Evolutionary conservation across 2,329 filamentous ascomycete species (phyloP).

Genomic region (Nakataea oryzae): DNA sequence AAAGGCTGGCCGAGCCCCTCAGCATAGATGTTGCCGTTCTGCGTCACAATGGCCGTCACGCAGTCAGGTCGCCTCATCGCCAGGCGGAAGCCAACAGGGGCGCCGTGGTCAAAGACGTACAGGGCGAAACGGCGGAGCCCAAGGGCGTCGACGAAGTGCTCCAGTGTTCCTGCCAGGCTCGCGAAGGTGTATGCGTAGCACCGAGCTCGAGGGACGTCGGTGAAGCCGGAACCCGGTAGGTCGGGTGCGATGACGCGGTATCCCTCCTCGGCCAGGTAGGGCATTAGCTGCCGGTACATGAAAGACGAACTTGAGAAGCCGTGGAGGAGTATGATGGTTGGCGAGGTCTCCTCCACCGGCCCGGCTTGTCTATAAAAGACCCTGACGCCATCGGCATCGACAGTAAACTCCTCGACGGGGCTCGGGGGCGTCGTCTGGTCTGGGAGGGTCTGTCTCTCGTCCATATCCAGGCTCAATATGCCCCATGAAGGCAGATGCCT

Average conservation of each 20-base stretch:
- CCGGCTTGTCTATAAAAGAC: conserved; percentile 30
- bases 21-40: conserved; percentile 52
- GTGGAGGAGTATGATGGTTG: conserved; percentile 30
- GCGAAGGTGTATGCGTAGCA: conserved; percentile 44
- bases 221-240: conserved; percentile 50
- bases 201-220: conserved; percentile 26
- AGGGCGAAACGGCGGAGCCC: conserved; percentile 35
- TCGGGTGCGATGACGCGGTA: conserved; percentile 43
- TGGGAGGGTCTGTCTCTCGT: background rate
- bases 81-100: conserved; percentile 41
- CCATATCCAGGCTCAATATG: background rate
- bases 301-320: conserved; percentile 33
- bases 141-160: conserved; percentile 36
- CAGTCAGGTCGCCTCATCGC: conserved; percentile 35
- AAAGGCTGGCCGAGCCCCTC: conserved; percentile 40
- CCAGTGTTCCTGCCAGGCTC: conserved; percentile 34
- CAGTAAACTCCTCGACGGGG: background rate
- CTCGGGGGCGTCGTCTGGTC: background rate
- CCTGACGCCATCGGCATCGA: conserved; percentile 18
- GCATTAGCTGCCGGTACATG: conserved; percentile 33
- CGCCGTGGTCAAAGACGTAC: conserved; percentile 56
- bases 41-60: conserved; percentile 41
- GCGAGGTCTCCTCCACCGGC: conserved; percentile 8
- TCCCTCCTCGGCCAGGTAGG: conserved; percentile 21
- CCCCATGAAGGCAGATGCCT: background rate